Conservation (phyloP, 2,329 filamentous ascomycete species). For the Pezicula neosporulosa region DNA sequence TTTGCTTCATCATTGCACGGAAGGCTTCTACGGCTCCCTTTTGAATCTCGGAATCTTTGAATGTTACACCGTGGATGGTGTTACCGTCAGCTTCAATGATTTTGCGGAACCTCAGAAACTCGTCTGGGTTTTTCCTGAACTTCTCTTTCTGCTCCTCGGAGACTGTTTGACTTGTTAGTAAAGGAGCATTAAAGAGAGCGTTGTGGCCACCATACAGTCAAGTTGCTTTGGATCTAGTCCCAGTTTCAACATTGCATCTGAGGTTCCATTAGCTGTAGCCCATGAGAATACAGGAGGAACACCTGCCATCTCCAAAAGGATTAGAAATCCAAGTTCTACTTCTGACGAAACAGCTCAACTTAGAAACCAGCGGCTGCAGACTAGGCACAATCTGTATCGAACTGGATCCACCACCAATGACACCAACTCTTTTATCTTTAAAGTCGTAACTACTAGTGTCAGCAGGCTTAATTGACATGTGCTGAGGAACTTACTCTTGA, state of each 20-base stretch:
- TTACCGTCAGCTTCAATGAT: conserved; percentile 40
- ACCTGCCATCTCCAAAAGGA: conserved; percentile 36
- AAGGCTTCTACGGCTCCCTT: conserved; percentile 28
- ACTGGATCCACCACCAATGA: conserved; percentile 51
- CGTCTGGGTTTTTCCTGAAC: conserved; percentile 34
- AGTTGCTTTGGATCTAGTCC: conserved; percentile 36
- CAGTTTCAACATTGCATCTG: conserved; percentile 35
- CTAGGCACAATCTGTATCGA: conserved; percentile 49
- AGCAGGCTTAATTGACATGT: neutral
- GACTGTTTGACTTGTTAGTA: neutral
- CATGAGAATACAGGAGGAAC: too few species aligned
- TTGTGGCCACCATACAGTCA: conserved; percentile 30
- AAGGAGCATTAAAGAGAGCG: neutral
- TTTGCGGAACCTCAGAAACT: conserved; percentile 39
- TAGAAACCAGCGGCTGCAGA: conserved; percentile 40
- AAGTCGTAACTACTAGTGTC: conserved; percentile 37
- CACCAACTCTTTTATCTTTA: conserved; percentile 41
- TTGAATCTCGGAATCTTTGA: conserved; percentile 33
- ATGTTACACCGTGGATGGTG: conserved; percentile 37
- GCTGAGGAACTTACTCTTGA: conserved; percentile 31
- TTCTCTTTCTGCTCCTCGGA: conserved; percentile 33
- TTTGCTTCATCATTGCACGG: conserved; percentile 35
- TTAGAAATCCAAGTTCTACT: conserved; percentile 48
- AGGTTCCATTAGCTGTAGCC: too few species aligned
- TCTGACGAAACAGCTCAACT: conserved; percentile 43